Percentiles rank a stretch among this genome's conserved stretches.
phyloP scores from a whole-genome alignment of 1,139 yeast species.

The Protomyces inouyei region DNA sequence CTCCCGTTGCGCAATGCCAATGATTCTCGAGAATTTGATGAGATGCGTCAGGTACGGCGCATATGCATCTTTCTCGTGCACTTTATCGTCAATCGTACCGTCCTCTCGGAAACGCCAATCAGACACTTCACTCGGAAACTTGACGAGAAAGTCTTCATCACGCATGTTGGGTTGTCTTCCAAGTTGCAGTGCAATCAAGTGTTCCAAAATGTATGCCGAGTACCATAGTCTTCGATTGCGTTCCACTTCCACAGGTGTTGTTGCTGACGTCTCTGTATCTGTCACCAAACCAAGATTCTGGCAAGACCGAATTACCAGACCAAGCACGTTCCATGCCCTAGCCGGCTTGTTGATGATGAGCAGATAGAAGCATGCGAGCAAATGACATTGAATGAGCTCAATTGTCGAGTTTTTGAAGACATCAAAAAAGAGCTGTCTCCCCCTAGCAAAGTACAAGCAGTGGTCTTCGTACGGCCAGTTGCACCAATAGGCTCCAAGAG shows the following conservation, averaged over 20 bases:
- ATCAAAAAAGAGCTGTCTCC: constrained; percentile 31
- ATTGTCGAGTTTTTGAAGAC: constrained; percentile 30
- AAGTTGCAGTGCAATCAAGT: constrained; percentile 29
- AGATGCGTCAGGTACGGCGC: constrained; percentile 29
- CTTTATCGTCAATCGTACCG: constrained; percentile 10
- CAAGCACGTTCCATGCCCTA: constrained; percentile 29
- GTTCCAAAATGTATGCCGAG: constrained; percentile 31
- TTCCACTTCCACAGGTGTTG: constrained; percentile 30
- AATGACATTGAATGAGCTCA: constrained; percentile 30
- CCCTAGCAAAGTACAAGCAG: constrained; percentile 30
- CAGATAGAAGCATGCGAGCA: constrained; percentile 31
- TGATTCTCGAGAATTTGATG: constrained; percentile 26
- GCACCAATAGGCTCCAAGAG: constrained; percentile 28
- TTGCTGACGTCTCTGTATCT: constrained; percentile 24
- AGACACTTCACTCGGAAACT: constrained; percentile 30
- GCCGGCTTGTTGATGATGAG: constrained; percentile 30
- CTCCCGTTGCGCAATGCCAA: constrained; percentile 30
- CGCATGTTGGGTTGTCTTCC: constrained; percentile 31
- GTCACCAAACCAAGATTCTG: constrained; percentile 31
- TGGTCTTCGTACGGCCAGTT: constrained; percentile 30
- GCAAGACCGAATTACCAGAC: constrained; percentile 30
- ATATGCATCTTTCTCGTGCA: constrained; percentile 12
- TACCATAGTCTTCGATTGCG: constrained; percentile 31
- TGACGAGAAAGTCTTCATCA: constrained; percentile 28
- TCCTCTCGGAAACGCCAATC: constrained; percentile 28